Base-by-base conservation (phyloP, 768 basidiomycete species). In the Panellus pusillus region DNA sequence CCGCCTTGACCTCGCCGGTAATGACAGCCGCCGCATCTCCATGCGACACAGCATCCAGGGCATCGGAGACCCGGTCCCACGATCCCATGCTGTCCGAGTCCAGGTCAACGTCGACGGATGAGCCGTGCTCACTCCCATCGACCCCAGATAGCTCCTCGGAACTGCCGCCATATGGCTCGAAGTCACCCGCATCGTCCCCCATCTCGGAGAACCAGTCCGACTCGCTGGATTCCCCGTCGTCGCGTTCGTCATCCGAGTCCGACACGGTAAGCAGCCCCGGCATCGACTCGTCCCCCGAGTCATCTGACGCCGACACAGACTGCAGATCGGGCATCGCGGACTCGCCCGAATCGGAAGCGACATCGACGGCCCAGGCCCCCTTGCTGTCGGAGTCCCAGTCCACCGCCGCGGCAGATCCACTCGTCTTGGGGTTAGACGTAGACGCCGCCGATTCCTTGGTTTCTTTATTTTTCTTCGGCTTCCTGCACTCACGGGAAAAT, bases 401-500 rank as follows among this genome's bases (percentile, higher is more conserved):
- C 19, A 47, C 58, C 42, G 44, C 52, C 36, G 53, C 50, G 18
- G 54, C 49, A 24, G 39, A 47, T 18, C 42, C 50, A 36, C 41
- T 49, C 17, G 39, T 18, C 54, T 50, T 57, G 18, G 47, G 29
- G 15, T 20, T 15, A 31, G 36, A n/a, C 13, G 38, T 43, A 27
- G 35, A n/a, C 24, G 39, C 28, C 50, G 44, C 47, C 32, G 50
- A 48, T 4, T 51, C 24, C 6, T 24, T 24, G 24, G 24, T 6
- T 24, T 24, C 60, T 45, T 57, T 66, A 15, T 50, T 35, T 39
- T 62, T 54, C 24, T 44, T 47, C 14, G 56, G 59, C 44, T 68
- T 63, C 20, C 60, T 61, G 51, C 68, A 69, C 17, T 68, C 57
- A 9, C 54, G 38, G 20, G 52, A 47, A 59, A 56, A 47, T 67